Evolutionary conservation across 306 rosid genomes (phyloP), one percentile per base, ranked within the genome.

Genomic region (Medicago arabica): DNA sequence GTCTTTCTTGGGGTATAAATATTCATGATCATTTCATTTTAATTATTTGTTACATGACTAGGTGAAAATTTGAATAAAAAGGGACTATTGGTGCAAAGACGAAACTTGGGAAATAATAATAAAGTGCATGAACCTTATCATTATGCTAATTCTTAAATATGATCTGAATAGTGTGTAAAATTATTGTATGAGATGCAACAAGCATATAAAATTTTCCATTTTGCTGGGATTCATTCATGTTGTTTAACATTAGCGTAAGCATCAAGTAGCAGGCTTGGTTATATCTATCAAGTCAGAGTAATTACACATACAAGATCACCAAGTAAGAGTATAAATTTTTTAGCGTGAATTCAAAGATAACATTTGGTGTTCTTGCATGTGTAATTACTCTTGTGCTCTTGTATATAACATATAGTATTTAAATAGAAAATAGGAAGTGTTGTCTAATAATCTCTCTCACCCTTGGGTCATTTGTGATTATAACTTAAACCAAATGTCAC

Each of bases 21-120:
- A 55, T 51, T 34, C 71, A 19, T 66, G 36, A 25, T 49, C 66
- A 34, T 66, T 77, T 74, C 10, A 65, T 55, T 69, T 77, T 25
- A 28, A 57, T 43, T 47, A 68, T 43, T 57, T 47, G 39, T 41
- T 46, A 14, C n/a, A 28, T 41, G 61, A 78, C 17, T 2, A 34
- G 7, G 38, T 5, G 7, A 0, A 34, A 34, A 34, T 4, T 34
- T 34, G 38, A 34, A 34, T 34, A 34, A 0, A 31, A 34, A 34
- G 7, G 5, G 38, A 34, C 38, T 40, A 72, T 19, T 19, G 40
- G 31, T 57, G 10, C 13, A 40, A 53, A 72, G 75, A 31, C 4
- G 8, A 62, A 68, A 34, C 61, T 62, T 69, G 36, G 6, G 16
- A 6, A 36, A 4, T 72, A 9, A 64, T 18, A 65, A 6, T 72